Base-by-base conservation (phyloP, 73 alveolate species). In the Symbiodinium pilosum region DNA sequence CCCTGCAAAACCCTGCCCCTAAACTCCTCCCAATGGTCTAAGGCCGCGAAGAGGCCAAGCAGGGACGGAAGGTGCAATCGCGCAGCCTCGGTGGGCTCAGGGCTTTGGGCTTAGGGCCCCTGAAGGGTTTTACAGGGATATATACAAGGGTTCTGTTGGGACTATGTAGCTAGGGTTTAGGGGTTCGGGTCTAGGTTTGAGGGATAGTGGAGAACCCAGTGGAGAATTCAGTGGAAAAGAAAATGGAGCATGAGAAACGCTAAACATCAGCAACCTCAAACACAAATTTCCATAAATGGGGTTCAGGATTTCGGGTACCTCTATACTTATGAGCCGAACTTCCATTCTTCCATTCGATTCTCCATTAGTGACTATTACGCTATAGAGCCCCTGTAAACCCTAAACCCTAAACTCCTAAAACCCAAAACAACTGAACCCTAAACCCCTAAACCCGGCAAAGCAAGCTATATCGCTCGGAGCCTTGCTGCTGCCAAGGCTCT, bases 11-110 rank as follows among this genome's bases (percentile, higher is more conserved):
- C 32, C 73, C 73, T 56, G 21, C 9, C 73, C 73, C 73, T 56
- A 56, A 32, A 56, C 5, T 6, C 73, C 14, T 47, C 73, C 73
- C 73, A 56, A 56, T 3, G 32, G 21, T 8, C 73, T 32, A 56
- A 8, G 26, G 73, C 73, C 9, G 95, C 73, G 18, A 26, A 40
- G 95, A 30, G 71, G 81, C 96, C 77, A 89, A 34, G 96, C 87
- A 68, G 75, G 96, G 96, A 18, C 96, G 96, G 43, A 89, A 89
- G 87, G 96, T 89, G 96, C 96, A 89, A 39, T 85, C 87, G 2
- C 96, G 86, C 77, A 89, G 42, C 96, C 96, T 89, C 54, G 39
- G 75, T 40, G 73, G 73, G 73, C 21, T 56, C 21, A 56, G 73
- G 73, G 73, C 21, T 56, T 56, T 16, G 73, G 73, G 73, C n/a